These are phyloP conservation scores for Kokia cookei DNA, from an alignment of 441 rosid genomes.

Conservation along the genomic window DNA sequence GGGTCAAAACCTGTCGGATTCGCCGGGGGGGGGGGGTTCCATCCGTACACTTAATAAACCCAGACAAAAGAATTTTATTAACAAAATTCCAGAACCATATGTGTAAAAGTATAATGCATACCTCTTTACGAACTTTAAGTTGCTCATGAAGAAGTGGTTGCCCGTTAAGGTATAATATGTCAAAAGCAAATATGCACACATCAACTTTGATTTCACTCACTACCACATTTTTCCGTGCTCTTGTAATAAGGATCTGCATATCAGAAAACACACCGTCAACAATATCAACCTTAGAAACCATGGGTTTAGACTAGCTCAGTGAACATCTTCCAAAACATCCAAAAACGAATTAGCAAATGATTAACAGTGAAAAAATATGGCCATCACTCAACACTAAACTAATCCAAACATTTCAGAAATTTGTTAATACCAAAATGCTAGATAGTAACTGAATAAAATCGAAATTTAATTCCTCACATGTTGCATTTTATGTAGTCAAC, in stretches of 20 bases:
- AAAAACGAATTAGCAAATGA: neutral
- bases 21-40: too few relatives aligned
- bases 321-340: neutral
- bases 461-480: neutral
- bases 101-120: constrained; percentile 15
- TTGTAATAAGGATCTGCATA: constrained; percentile 63
- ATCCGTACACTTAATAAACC: neutral
- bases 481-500: neutral
- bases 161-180: constrained; percentile 73
- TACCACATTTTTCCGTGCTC: constrained; percentile 81
- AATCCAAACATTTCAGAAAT: neutral
- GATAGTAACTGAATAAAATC: neutral
- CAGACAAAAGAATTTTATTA: neutral
- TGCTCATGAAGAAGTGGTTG: constrained; percentile 72
- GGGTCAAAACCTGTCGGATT: too few relatives aligned
- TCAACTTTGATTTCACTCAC: constrained; percentile 78
- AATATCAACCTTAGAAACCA: constrained; percentile 8
- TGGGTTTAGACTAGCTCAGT: neutral
- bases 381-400: neutral
- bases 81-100: neutral
- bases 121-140: constrained; percentile 77
- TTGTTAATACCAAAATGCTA: neutral
- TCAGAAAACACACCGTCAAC: neutral
- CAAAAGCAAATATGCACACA: constrained; percentile 91
- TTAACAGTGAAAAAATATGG: neutral